Evolutionary conservation across 1,284 basidiomycete species (phyloP).

Genomic region (Inonotus obliquus): DNA sequence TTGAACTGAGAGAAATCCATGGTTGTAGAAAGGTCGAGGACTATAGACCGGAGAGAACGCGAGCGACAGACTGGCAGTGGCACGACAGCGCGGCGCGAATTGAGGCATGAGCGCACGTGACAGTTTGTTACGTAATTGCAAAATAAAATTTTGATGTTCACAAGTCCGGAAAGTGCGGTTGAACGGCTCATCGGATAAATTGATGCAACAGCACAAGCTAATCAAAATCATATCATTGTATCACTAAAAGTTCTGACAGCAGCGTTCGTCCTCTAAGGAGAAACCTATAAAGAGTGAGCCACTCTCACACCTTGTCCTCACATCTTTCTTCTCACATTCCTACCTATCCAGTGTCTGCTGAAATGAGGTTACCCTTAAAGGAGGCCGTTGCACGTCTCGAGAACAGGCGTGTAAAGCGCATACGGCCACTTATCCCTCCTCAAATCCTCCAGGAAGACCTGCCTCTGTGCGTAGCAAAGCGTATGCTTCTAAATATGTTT

Average conservation of each 20-base stretch:
- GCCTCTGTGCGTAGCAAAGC: constrained; percentile 50
- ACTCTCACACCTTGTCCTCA: background rate
- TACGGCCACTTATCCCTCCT: constrained; percentile 85
- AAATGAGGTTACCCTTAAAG: constrained; percentile 58
- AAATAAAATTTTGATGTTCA: background rate
- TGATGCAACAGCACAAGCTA: background rate
- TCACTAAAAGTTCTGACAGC: background rate
- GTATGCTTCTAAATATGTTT: constrained; percentile 14
- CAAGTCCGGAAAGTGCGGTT: background rate
- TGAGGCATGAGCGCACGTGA: background rate
- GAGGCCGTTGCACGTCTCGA: constrained; percentile 80
- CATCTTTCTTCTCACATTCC: constrained; percentile 3
- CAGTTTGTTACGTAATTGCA: background rate
- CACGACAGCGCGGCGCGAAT: background rate
- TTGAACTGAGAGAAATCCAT: constrained; percentile 90
- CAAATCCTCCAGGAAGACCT: constrained; percentile 90
- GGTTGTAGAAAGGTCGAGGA: background rate
- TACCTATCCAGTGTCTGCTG: constrained; percentile 32
- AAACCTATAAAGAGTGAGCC: background rate
- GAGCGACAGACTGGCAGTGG: background rate
- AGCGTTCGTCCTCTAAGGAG: no score
- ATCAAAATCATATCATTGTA: background rate
- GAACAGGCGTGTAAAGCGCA: constrained; percentile 82
- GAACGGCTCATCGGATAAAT: background rate
- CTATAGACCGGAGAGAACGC: background rate